Evolutionary conservation across 2,329 filamentous ascomycete genomes (phyloP).

Genomic region (Knufia fluminis): DNA sequence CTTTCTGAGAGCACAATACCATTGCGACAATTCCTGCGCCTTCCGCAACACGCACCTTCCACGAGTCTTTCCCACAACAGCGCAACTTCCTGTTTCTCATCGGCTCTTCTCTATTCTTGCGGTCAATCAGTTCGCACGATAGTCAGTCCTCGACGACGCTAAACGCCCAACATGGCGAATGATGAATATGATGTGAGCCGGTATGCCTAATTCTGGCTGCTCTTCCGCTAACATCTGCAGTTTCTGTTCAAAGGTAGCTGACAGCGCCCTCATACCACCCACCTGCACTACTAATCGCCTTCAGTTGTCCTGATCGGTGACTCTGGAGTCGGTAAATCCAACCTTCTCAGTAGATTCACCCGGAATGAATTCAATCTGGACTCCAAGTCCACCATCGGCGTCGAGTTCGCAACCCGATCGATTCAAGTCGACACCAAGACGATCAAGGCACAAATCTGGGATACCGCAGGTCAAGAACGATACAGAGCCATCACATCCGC

Average conservation of each 20-base stretch:
- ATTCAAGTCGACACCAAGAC: conserved; percentile 99
- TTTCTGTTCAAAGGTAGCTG: conserved; percentile 95
- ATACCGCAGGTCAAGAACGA: conserved; percentile 96
- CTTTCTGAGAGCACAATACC: background rate
- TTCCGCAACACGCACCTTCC: too few species aligned
- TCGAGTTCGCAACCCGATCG: conserved; percentile 96
- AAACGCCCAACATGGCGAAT: conserved; percentile 71
- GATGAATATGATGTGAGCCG: conserved; percentile 97
- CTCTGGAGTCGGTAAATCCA: conserved; percentile 99
- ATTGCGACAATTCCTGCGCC: background rate
- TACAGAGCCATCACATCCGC: conserved; percentile 98
- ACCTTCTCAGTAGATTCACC: conserved; percentile 98
- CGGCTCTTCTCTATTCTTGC: background rate
- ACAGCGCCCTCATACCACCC: conserved; percentile 5
- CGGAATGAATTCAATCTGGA: conserved; percentile 99
- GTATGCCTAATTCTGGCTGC: conserved; percentile 10
- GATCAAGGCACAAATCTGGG: conserved; percentile 99
- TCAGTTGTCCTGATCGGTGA: conserved; percentile 97
- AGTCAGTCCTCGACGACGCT: too few species aligned
- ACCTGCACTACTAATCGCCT: conserved; percentile 5
- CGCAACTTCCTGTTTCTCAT: too few species aligned
- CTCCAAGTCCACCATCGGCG: conserved; percentile 98
- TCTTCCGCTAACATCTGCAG: conserved; percentile 42
- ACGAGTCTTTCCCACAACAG: too few species aligned
- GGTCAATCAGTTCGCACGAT: too few species aligned